Conservation (phyloP, 768 basidiomycete species). For the Kwoniella dejecticola region DNA sequence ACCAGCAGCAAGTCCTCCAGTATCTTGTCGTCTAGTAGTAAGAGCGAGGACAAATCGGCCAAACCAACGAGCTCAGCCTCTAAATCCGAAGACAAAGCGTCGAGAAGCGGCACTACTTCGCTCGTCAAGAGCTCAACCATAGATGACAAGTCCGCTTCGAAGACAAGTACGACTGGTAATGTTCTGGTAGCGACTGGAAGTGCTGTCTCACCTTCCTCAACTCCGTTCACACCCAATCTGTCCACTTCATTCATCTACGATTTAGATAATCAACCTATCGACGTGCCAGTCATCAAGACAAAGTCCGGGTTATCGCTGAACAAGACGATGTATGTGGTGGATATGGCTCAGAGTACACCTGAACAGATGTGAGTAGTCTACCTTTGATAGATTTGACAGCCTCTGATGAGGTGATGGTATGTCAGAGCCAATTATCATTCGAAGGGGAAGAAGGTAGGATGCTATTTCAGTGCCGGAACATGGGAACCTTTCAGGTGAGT, state of each 20-base stretch:
- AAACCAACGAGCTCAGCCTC: neutral
- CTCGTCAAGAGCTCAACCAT: neutral
- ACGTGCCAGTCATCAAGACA: constrained; percentile 11
- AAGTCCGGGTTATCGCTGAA: constrained; percentile 1
- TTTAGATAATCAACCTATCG: constrained; percentile 22
- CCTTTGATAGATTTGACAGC: neutral
- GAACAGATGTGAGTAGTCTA: constrained; percentile 17
- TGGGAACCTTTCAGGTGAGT: constrained; percentile 35
- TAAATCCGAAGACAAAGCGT: neutral
- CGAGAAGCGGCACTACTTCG: neutral
- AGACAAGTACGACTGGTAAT: neutral
- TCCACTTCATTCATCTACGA: constrained; percentile 15
- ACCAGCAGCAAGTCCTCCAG: no score
- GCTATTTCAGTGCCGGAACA: constrained; percentile 42
- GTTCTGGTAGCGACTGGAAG: neutral
- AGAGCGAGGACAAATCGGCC: neutral
- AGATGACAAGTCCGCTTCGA: neutral
- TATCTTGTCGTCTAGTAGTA: neutral
- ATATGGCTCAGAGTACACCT: constrained; percentile 15
- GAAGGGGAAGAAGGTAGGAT: constrained; percentile 37
- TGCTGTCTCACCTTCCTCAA: neutral
- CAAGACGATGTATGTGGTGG: constrained; percentile 10
- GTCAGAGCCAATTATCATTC: constrained; percentile 31
- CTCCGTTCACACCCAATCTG: neutral
- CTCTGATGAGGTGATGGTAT: neutral